Base-by-base conservation (phyloP, 1,139 yeast genomes). In the Arxiozyma telluris region DNA sequence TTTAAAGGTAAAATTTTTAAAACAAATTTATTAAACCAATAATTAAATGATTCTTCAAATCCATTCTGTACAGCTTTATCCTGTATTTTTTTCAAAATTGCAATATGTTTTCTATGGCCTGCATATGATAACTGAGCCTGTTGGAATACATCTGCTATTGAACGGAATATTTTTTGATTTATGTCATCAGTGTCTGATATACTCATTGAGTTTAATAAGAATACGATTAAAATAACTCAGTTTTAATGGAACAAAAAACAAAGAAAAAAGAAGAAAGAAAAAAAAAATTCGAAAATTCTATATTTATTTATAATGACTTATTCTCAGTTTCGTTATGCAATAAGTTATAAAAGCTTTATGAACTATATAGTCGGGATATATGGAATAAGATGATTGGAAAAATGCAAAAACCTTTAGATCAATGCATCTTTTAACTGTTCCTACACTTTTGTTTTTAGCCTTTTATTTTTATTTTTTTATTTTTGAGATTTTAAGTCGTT, bases 51-150 rank as follows among this genome's bases (percentile, higher is more conserved):
- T 34, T 80, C 82, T 55, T 78, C 83, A 49, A 73, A 71, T 1
- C 75, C 80, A 44, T 81, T 70, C 18, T 75, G 76, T 5, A 74
- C 69, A 0, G 95, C 82, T 58, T 80, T 77, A 23, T 72, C 64
- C 58, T 84, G 87, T 18, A 87, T 73, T 45, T 78, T 78, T 63
- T 78, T 78, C 65, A 88, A 68, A 11, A 87, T 78, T 15, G 82
- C 79, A 8, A 84, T 81, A 55, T 87, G 82, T 63, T 87, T 85
- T 49, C 87, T 75, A 68, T 90, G 97, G 2, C 91, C 85, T 0
- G 93, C 83, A 42, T 84, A 75, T 1, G 87, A 77, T 43, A 56
- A 56, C 52, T 91, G 98, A 0, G 94, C 89, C 56, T 85, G 93
- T 63, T 87, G 94, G 65, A 91, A 91, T 2, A 84, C 82, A 54